Evolutionary conservation across 768 basidiomycete genomes (phyloP), one percentile per base, ranked within the genome.

Genomic region (Rhodotorula graminis): DNA sequence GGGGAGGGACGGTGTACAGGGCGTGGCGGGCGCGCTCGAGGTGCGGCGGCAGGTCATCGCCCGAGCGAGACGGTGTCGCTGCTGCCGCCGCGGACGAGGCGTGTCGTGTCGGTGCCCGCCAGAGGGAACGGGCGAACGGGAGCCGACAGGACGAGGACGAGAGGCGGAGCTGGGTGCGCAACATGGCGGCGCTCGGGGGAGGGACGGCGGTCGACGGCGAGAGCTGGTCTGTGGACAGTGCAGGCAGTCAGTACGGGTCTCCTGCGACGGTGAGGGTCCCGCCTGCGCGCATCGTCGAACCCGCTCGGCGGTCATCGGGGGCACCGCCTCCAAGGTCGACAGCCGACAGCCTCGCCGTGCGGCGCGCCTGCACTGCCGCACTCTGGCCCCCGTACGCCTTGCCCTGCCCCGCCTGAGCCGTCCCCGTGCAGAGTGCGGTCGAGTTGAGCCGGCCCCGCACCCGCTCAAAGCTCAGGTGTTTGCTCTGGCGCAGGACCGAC

Each of bases 1-100:
- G 64, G 8, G 61, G 70, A 23, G 74, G 49, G 29, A 65, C 66
- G 9, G 62, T 57, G 59, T 74, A 74, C 46, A 74, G 69, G 10
- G 66, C 40, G 33, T 50, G 55, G 49, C 25, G 50, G 27, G 40
- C 59, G 50, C 58, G 58, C 18, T 49, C 66, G 31, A 58, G 33
- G 16, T 9, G 19, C 1, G 33, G 47, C 2, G 25, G 58, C 0
- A n/a, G 15, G 25, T 25, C 23, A 3, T 27, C 50, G 47, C 10
- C 14, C 31, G 29, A 9, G 18, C 3, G 6, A 9, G 56, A 9
- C 23, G 31, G 19, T 2, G 40, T 21, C 27, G 21, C 9, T 8
- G 31, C 31, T 7, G 31, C 46, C 6, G 57, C 47, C 8, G 19
- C 25, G 19, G 65, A 19, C 33, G 53, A n/a, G 42, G 37, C 21